Evolutionary conservation across 371 early-diverging fungal species (phyloP).

Genomic region (Mycotypha africana): DNA sequence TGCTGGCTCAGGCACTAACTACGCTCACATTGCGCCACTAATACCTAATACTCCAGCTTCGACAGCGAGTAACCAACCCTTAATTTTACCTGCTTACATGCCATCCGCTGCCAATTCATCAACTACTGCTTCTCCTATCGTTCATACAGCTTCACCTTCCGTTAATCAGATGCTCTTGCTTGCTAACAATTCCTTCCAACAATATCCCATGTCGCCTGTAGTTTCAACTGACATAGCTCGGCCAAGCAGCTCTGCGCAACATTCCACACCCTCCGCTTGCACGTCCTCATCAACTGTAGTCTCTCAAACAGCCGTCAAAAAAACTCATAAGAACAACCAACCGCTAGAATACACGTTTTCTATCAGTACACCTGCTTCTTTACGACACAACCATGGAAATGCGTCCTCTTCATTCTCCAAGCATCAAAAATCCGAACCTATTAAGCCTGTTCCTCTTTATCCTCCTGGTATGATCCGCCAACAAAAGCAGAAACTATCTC

Average conservation of each 20-base stretch:
- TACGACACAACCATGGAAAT: conserved; percentile 9
- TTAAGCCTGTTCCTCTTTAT: conserved; percentile 17
- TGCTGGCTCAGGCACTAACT: neutral
- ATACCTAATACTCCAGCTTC: conserved; percentile 1
- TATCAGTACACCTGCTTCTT: conserved; percentile 32
- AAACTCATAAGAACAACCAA: too few species aligned
- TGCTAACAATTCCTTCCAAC: neutral
- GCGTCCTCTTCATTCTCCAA: conserved; percentile 1
- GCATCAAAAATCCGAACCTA: conserved; percentile 6
- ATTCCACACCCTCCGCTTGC: neutral
- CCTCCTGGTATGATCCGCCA: conserved; percentile 6
- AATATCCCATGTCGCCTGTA: conserved; percentile 10
- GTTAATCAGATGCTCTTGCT: conserved; percentile 3
- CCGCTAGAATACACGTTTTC: conserved; percentile 35
- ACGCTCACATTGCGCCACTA: conserved; percentile 12
- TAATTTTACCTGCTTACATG: conserved; percentile 5
- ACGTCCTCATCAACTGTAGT: neutral
- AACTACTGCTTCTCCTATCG: neutral
- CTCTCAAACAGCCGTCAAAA: neutral
- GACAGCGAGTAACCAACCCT: neutral
- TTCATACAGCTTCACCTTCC: neutral
- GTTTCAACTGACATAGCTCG: neutral
- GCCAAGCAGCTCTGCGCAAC: neutral
- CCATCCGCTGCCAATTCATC: too few species aligned
- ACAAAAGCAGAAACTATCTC: neutral